phyloP scores from a whole-genome alignment of 148 eudicot species.

The Dysphania ambrosioides region DNA sequence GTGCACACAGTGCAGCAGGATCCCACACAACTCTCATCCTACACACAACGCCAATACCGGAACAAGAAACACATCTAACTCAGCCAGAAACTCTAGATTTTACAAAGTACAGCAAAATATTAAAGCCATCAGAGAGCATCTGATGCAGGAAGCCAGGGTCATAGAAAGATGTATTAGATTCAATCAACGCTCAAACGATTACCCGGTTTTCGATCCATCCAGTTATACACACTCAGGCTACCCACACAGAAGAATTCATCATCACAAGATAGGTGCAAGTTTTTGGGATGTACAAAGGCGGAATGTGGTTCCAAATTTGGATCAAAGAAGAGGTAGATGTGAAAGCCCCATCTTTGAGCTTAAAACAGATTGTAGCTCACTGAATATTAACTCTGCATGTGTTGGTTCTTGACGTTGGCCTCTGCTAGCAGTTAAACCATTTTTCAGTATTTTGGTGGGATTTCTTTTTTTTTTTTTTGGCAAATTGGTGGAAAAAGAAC shows the following conservation, averaged over 20 bases:
- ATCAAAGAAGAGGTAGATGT: conserved; percentile 26
- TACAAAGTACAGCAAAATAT: conserved; percentile 16
- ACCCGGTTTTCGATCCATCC: conserved; percentile 32
- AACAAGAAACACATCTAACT: conserved; percentile 1
- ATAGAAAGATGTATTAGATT: conserved; percentile 53
- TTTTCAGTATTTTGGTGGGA: neutral
- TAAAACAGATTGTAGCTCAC: conserved; percentile 25
- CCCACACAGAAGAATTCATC: conserved; percentile 42
- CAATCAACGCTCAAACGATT: conserved; percentile 34
- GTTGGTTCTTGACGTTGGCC: conserved; percentile 16
- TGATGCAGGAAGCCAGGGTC: conserved; percentile 52
- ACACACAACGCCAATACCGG: neutral
- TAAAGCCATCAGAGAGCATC: conserved; percentile 36
- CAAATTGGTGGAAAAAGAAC: too few relatives aligned
- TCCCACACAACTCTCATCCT: conserved; percentile 2
- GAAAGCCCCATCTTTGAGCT: conserved; percentile 44
- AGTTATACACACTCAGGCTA: conserved; percentile 41
- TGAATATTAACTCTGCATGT: conserved; percentile 32
- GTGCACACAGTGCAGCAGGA: conserved; percentile 40
- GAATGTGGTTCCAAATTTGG: conserved; percentile 14
- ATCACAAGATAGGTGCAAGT: conserved; percentile 24
- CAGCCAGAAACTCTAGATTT: conserved; percentile 14
- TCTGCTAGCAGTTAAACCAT: neutral
- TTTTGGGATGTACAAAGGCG: conserved; percentile 25
- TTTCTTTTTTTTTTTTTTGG: neutral